A percentile compares a stretch with the other conserved stretches of the same genome.
Conservation (phyloP, 2,329 filamentous ascomycete genomes). For the Arthroderma sp. region DNA sequence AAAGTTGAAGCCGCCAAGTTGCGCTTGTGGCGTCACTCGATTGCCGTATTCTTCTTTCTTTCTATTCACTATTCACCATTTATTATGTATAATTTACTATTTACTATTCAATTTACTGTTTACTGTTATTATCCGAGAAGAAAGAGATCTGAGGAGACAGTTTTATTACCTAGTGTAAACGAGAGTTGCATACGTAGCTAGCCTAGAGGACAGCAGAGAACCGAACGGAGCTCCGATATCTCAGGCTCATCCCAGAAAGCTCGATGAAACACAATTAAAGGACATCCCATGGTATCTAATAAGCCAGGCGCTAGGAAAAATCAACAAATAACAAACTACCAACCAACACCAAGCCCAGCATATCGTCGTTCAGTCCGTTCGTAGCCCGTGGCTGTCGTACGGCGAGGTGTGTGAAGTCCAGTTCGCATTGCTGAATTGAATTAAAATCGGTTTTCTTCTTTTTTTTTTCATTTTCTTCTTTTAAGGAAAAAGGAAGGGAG, state of each 20-base stretch:
- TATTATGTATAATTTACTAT: background rate
- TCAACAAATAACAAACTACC: background rate
- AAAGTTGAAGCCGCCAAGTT: background rate
- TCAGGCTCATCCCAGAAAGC: too few species aligned
- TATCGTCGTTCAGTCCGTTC: background rate
- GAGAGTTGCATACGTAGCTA: background rate
- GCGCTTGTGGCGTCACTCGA: background rate
- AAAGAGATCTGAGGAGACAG: background rate
- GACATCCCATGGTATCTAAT: slow-evolving; percentile 1
- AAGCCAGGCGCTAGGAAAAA: background rate
- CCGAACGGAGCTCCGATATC: background rate
- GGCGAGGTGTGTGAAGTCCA: slow-evolving; percentile 2
- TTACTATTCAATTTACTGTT: too few species aligned
- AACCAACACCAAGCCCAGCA: background rate
- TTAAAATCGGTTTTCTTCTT: background rate
- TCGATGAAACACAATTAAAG: background rate
- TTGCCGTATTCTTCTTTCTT: background rate
- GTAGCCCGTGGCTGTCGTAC: background rate
- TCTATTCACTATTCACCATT: background rate
- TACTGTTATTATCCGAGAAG: too few species aligned
- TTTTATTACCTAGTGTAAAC: slow-evolving; percentile 2
- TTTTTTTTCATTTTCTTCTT: background rate
- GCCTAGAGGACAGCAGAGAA: background rate
- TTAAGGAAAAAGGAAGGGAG: background rate
- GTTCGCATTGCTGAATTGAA: background rate